A percentile compares a stretch with the other conserved stretches of the same genome.
Conservation (phyloP, 106 monocot species). For the Allium cepa region DNA sequence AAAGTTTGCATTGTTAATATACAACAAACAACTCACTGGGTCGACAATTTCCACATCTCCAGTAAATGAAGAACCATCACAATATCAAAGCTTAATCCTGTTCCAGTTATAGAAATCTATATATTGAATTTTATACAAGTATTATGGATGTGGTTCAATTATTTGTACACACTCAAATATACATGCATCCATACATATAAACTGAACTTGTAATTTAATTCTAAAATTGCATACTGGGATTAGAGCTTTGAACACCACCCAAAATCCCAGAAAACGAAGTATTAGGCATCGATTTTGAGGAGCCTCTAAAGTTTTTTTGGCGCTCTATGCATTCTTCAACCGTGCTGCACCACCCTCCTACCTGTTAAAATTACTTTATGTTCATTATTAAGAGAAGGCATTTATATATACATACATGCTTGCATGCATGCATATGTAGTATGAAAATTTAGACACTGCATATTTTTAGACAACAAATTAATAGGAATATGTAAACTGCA, state of each 20-base stretch:
- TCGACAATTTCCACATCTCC: conserved; percentile 77
- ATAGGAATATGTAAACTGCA: too few relatives aligned
- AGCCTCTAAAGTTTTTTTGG: too few relatives aligned
- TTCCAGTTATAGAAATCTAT: conserved; percentile 84
- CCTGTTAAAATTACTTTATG: conserved; percentile 10
- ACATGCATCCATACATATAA: too few relatives aligned
- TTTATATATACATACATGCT: too few relatives aligned
- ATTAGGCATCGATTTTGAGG: conserved; percentile 4
- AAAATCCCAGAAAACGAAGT: conserved; percentile 25
- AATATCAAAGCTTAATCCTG: conserved; percentile 76
- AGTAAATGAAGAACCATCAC: conserved; percentile 94
- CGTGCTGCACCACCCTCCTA: conserved; percentile 28
- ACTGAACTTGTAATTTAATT: too few relatives aligned
- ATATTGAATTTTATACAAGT: not conserved
- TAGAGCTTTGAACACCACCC: conserved; percentile 7
- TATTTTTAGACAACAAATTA: too few relatives aligned
- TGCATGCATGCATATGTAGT: too few relatives aligned
- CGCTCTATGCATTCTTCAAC: too few relatives aligned
- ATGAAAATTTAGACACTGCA: too few relatives aligned
- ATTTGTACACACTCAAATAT: too few relatives aligned
- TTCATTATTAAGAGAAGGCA: too few relatives aligned
- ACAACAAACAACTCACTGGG: conserved; percentile 37
- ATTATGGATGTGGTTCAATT: not conserved
- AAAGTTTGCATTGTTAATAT: too few relatives aligned
- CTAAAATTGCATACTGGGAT: conserved; percentile 12